Evolutionary conservation across 2,329 filamentous ascomycete genomes (phyloP).

Genomic region (Zasmidium angulare): DNA sequence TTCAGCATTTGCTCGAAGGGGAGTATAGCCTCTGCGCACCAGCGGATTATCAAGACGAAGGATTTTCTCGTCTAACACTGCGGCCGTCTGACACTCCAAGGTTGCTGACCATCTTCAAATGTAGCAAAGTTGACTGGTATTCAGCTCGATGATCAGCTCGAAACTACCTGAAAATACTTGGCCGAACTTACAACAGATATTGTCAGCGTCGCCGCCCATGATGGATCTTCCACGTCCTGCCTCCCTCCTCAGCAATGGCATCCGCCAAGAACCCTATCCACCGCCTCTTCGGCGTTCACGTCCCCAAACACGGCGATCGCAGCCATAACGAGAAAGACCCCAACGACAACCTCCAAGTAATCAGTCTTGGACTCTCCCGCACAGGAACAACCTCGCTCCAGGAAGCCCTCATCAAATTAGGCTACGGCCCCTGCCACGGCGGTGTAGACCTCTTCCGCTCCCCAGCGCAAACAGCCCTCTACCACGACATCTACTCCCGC

Average conservation of each 20-base stretch:
- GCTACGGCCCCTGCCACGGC: not conserved
- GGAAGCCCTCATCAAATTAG: slow-evolving; percentile 1
- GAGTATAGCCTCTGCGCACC: too few relatives aligned
- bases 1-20: too few relatives aligned
- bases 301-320: not conserved
- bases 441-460: slow-evolving; percentile 4
- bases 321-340: not conserved
- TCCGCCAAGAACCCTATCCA: not conserved
- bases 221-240: not conserved
- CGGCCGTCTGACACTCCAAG: too few relatives aligned
- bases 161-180: too few relatives aligned
- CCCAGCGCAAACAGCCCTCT: not conserved
- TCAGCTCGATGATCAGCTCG: too few relatives aligned
- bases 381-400: slow-evolving; percentile 6
- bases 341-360: slow-evolving; percentile 1
- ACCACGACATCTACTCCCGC: not conserved
- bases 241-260: not conserved
- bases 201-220: not conserved
- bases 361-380: slow-evolving; percentile 2
- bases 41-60: too few relatives aligned
- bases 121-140: too few relatives aligned
- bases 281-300: not conserved
- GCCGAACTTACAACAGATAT: too few relatives aligned
- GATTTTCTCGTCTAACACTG: too few relatives aligned
- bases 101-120: too few relatives aligned